Evolutionary conservation across 306 rosid species (phyloP).

Genomic region (Abrus precatorius): DNA sequence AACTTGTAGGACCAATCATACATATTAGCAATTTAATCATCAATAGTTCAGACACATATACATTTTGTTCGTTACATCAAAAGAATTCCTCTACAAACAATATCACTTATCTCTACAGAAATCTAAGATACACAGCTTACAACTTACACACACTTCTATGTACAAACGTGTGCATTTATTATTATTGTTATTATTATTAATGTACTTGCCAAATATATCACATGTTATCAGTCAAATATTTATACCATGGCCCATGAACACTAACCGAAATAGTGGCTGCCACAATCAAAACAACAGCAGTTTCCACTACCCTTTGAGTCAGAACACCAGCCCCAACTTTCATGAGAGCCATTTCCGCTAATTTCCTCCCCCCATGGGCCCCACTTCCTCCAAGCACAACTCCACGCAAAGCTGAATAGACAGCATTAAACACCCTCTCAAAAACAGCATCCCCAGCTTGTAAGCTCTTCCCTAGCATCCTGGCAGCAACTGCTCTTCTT

Average conservation of each 20-base stretch:
- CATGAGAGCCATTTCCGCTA: slow-evolving; percentile 76
- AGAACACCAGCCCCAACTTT: slow-evolving; percentile 78
- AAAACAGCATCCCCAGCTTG: slow-evolving; percentile 91
- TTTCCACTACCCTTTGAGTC: slow-evolving; percentile 68
- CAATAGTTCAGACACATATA: slow-evolving; percentile 25
- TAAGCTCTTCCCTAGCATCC: slow-evolving; percentile 85
- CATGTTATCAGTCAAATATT: slow-evolving; percentile 55
- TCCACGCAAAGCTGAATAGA: slow-evolving; percentile 74
- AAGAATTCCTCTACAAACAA: slow-evolving; percentile 50
- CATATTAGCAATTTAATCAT: slow-evolving; percentile 15
- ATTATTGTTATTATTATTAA: slow-evolving; percentile 31
- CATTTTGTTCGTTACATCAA: slow-evolving; percentile 44
- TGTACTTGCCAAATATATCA: slow-evolving; percentile 44
- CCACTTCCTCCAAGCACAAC: slow-evolving; percentile 85
- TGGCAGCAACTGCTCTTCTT: slow-evolving; percentile 65
- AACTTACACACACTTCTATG: slow-evolving; percentile 56
- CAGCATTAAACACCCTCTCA: slow-evolving; percentile 76
- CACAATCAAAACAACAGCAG: slow-evolving; percentile 78
- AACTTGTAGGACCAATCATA: slow-evolving; percentile 2
- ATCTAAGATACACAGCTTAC: slow-evolving; percentile 46
- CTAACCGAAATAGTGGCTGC: slow-evolving; percentile 76
- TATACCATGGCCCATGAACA: slow-evolving; percentile 92
- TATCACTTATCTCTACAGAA: slow-evolving; percentile 37
- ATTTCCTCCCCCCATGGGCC: slow-evolving; percentile 71
- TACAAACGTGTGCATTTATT: slow-evolving; percentile 49